Base-by-base conservation (phyloP, 2,329 filamentous ascomycete genomes). In the Fusarium torreyae region DNA sequence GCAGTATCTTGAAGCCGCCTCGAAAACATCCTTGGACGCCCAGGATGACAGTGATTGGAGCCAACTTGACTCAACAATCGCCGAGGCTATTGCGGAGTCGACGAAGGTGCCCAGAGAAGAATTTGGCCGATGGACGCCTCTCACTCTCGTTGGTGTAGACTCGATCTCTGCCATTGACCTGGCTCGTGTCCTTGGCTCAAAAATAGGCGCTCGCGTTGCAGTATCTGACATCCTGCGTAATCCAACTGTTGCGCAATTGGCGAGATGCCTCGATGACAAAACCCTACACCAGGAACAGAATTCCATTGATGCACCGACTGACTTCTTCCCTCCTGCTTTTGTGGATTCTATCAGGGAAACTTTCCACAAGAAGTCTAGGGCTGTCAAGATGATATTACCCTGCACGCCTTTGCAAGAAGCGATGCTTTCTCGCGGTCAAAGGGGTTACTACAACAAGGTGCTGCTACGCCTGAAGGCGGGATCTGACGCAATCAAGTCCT, bases 351-450 rank as follows among this genome's bases (percentile, higher is more conserved):
- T 85, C 8, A 73, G 68, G 26, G 57, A 75, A 7, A 72, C 69
- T 1, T 81, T 86, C 56, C 44, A 68, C 6, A 17, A 62, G 6
- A 63, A 77, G 3, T 77, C 77, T 0, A 76, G 77, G 6, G 44
- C 70, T 0, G 81, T 92, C 4, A 79, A 86, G 31, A 83, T 81
- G 2, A 83, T 97, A 10, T 80, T 94, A 7, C 94, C 94, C 1
- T 97, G 94, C 75, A 97, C 94, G 2, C 92, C 94, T 1, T 81
- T 98, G 0, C 94, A 98, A 77, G 92, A 97, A 80, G 92, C 91
- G 1, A 97, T 97, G 94, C 83, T 97, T 1, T 87, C 88, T 10
- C 72, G 82, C 66, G 78, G 78, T 2, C 77, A 81, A 13, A 79
- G 80, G 2, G 84, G 89, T 3, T 97, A 97, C 76, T 89, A 87